A percentile compares a stretch with the other conserved stretches of the same genome.
Evolutionary conservation across 192 early-diverging fungal genomes (phyloP).

Genomic region (Coemansia sp.): DNA sequence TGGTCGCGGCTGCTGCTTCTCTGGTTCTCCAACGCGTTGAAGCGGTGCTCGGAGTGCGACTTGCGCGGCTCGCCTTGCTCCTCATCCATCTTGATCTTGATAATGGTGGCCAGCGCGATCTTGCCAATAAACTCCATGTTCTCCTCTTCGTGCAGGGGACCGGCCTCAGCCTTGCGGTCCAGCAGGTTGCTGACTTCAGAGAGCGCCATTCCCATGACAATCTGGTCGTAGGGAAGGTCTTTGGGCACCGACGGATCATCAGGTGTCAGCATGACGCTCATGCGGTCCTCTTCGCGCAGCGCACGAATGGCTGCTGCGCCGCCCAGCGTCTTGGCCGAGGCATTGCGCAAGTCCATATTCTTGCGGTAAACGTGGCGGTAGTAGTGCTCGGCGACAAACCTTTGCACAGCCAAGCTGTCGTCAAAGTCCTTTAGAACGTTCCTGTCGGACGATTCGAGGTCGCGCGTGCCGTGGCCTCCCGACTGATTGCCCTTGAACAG

Average conservation of each 20-base stretch:
- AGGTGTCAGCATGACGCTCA: slow-evolving; percentile 19
- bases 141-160: slow-evolving; percentile 32
- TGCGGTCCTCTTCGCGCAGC: slow-evolving; percentile 27
- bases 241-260: slow-evolving; percentile 19
- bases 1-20: not conserved
- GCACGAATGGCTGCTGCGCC: slow-evolving; percentile 45
- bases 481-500: slow-evolving; percentile 29
- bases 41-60: slow-evolving; percentile 1
- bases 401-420: slow-evolving; percentile 35
- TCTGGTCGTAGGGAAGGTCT: slow-evolving; percentile 38
- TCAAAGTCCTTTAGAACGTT: slow-evolving; percentile 36
- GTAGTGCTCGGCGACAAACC: slow-evolving; percentile 42
- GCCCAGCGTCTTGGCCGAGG: slow-evolving; percentile 33
- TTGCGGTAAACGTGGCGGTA: slow-evolving; percentile 44
- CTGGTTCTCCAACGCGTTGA: not conserved
- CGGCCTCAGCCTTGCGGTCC: slow-evolving; percentile 22
- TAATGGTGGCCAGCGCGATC: slow-evolving; percentile 46
- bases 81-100: slow-evolving; percentile 52
- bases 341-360: slow-evolving; percentile 32
- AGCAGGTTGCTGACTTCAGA: slow-evolving; percentile 40
- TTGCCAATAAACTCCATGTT: slow-evolving; percentile 37
- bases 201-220: slow-evolving; percentile 40
- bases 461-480: slow-evolving; percentile 22
- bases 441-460: slow-evolving; percentile 23
- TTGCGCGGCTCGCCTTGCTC: slow-evolving; percentile 9